A percentile compares a stretch with the other conserved stretches of the same genome.
These are phyloP conservation scores for Pleurotus sapidus DNA, from an alignment of 768 basidiomycete genomes.

Conservation along the genomic window DNA sequence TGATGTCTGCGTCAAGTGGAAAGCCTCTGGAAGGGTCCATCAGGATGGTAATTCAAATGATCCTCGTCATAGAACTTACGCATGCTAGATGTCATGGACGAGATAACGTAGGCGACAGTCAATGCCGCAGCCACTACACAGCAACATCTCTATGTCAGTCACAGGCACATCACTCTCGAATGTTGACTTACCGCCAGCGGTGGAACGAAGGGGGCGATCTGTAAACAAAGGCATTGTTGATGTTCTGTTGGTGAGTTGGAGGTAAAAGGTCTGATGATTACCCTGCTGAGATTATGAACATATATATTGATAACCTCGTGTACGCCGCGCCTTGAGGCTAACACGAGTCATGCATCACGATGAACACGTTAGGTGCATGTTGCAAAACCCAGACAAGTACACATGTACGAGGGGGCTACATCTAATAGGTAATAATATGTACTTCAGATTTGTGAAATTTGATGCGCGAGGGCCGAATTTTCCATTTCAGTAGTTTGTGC, in stretches of 20 bases:
- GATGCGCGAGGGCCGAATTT: no score
- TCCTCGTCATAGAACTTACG: constrained; percentile 26
- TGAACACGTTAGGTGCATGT: background rate
- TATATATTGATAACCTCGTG: constrained; percentile 4
- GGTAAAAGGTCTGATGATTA: background rate
- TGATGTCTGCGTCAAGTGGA: constrained; percentile 70
- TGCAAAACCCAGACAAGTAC: background rate
- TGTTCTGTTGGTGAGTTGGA: background rate
- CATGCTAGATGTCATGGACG: constrained; percentile 45
- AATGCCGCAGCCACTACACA: constrained; percentile 46
- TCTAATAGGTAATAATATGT: background rate
- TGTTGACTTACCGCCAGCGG: constrained; percentile 30
- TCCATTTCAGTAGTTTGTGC: no score
- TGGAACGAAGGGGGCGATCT: constrained; percentile 44
- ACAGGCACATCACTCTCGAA: no score
- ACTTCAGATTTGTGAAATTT: background rate
- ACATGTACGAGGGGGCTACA: background rate
- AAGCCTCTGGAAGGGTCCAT: constrained; percentile 39
- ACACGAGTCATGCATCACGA: constrained; percentile 4
- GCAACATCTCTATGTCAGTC: background rate
- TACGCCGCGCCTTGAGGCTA: constrained; percentile 3
- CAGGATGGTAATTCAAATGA: background rate
- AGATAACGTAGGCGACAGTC: constrained; percentile 46
- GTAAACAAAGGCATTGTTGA: constrained; percentile 46
- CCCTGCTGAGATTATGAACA: background rate